phyloP scores from a whole-genome alignment of 306 rosid genomes.

The Dalbergia cochinchinensis region DNA sequence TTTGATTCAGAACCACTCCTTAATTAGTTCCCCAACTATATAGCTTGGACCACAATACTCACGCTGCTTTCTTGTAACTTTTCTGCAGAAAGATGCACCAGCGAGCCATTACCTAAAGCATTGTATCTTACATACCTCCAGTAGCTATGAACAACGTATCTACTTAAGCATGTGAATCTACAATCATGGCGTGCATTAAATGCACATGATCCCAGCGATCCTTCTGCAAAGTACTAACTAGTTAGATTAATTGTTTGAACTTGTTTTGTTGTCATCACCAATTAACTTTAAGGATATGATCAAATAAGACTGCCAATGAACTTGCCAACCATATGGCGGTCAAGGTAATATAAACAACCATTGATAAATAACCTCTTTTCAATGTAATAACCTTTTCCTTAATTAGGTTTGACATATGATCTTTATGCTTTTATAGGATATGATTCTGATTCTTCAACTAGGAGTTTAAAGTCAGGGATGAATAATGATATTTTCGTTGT shows the following conservation, averaged over 20 bases:
- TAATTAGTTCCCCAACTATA: not conserved
- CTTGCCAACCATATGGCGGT: not conserved
- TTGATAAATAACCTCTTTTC: not conserved
- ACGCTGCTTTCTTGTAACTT: slow-evolving; percentile 15
- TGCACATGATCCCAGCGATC: slow-evolving; percentile 72
- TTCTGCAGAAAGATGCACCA: slow-evolving; percentile 33
- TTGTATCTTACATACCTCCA: not conserved
- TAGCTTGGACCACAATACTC: slow-evolving; percentile 52
- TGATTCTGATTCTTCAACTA: slow-evolving; percentile 40
- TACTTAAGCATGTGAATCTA: slow-evolving; percentile 60
- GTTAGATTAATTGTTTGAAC: slow-evolving; percentile 28
- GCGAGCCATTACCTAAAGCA: slow-evolving; percentile 35
- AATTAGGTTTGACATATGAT: slow-evolving; percentile 2
- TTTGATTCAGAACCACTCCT: slow-evolving; percentile 45
- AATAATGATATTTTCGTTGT: not conserved
- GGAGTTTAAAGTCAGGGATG: not conserved
- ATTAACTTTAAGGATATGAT: slow-evolving; percentile 37
- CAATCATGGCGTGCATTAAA: slow-evolving; percentile 71
- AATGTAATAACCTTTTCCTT: not conserved
- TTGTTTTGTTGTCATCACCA: slow-evolving; percentile 30
- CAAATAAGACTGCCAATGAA: slow-evolving; percentile 19
- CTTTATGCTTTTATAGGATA: slow-evolving; percentile 23
- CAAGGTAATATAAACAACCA: not conserved
- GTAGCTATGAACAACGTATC: slow-evolving; percentile 31
- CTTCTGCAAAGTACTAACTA: slow-evolving; percentile 50